A percentile compares a stretch with the other conserved stretches of the same genome.
phyloP scores from a whole-genome alignment of 805 yeast genomes.

The Suhomyces sp. region DNA sequence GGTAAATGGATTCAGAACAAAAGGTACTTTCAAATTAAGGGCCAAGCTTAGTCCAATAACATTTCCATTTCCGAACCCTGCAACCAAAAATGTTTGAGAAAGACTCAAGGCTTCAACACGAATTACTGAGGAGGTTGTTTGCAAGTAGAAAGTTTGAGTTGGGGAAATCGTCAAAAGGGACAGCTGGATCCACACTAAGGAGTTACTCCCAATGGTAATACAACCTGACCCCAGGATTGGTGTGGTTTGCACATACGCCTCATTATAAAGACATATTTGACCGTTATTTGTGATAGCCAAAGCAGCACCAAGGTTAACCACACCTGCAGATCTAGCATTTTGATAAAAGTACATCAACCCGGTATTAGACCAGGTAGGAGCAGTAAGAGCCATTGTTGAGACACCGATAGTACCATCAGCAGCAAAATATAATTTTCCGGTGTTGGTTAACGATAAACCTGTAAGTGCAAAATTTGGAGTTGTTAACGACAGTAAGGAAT shows the following conservation, averaged over 20 bases:
- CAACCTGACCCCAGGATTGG: constrained; percentile 29
- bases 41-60: constrained; percentile 21
- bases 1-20: constrained; percentile 1
- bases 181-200: constrained; percentile 9
- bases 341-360: constrained; percentile 24
- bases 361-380: constrained; percentile 14
- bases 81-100: constrained; percentile 22
- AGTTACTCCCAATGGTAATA: constrained; percentile 16
- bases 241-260: constrained; percentile 22
- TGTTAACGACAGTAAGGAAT: constrained; percentile 13
- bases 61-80: constrained; percentile 31
- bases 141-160: constrained; percentile 14
- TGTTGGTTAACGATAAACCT: constrained; percentile 7
- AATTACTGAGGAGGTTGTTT: constrained; percentile 8
- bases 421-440: constrained; percentile 9
- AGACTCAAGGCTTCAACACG: constrained; percentile 18
- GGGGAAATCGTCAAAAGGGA: constrained; percentile 8
- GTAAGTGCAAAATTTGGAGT: constrained; percentile 10
- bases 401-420: constrained; percentile 12
- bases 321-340: constrained; percentile 18
- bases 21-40: constrained; percentile 5
- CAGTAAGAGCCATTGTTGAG: constrained; percentile 12
- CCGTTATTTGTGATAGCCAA: constrained; percentile 12
- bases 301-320: constrained; percentile 17
- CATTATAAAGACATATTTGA: constrained; percentile 23